These are phyloP conservation scores for Cordyceps militaris DNA, from an alignment of 2,329 filamentous ascomycete species.

Conservation along the genomic window DNA sequence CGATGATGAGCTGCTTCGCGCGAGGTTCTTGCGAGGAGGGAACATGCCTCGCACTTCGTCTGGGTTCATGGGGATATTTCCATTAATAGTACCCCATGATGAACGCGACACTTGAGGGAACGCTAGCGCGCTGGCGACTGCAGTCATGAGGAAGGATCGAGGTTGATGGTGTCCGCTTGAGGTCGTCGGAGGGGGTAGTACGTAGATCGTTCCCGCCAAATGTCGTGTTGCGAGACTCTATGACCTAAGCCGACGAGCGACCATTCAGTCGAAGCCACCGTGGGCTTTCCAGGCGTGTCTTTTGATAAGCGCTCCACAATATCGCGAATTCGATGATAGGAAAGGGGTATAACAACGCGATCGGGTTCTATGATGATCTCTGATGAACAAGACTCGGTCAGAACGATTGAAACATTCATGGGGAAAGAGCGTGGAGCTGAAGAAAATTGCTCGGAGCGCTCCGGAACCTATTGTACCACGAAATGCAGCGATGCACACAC, in stretches of 20 bases:
- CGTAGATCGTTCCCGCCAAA: slow-evolving; percentile 8
- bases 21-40: slow-evolving; percentile 78
- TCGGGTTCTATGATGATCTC: slow-evolving; percentile 7
- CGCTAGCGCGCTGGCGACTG: slow-evolving; percentile 58
- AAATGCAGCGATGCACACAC: neutral
- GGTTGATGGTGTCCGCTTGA: slow-evolving; percentile 17
- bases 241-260: slow-evolving; percentile 6
- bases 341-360: neutral
- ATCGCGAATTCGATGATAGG: neutral
- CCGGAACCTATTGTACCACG: neutral
- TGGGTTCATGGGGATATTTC: slow-evolving; percentile 62
- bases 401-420: neutral
- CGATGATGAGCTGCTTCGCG: slow-evolving; percentile 85
- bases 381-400: slow-evolving; percentile 1
- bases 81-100: slow-evolving; percentile 57
- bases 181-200: slow-evolving; percentile 16
- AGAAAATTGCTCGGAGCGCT: slow-evolving; percentile 3
- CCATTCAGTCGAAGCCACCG: slow-evolving; percentile 11
- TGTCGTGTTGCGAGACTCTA: slow-evolving; percentile 1
- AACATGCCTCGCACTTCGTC: slow-evolving; percentile 86
- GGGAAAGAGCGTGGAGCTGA: neutral
- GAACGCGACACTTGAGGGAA: slow-evolving; percentile 57
- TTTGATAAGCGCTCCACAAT: neutral
- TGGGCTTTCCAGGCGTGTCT: neutral
- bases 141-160: slow-evolving; percentile 51